Percentiles rank a stretch among this genome's conserved stretches.
Evolutionary conservation across 352 stramenopile genomes (phyloP).

Genomic region (Phytophthora crassamura): DNA sequence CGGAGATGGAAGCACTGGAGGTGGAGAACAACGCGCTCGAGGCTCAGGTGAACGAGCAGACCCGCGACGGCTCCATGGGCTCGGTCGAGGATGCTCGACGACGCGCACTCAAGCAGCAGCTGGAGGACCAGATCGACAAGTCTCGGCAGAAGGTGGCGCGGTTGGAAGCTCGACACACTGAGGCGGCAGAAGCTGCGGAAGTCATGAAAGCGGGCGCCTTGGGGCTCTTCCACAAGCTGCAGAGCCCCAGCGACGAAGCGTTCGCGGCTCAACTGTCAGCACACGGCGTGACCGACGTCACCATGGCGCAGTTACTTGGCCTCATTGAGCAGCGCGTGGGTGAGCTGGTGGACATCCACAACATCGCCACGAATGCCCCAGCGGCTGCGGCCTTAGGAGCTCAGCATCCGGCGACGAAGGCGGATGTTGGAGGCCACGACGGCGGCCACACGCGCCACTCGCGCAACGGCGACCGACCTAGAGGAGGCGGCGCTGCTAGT

Average conservation of each 20-base stretch:
- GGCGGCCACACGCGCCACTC: slow-evolving; percentile 30
- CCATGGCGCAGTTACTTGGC: slow-evolving; percentile 82
- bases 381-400: slow-evolving; percentile 32
- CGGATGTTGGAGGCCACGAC: slow-evolving; percentile 34
- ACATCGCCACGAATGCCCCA: slow-evolving; percentile 74
- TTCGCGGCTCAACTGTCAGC: slow-evolving; percentile 72
- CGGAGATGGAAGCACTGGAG: slow-evolving; percentile 89
- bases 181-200: slow-evolving; percentile 69
- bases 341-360: slow-evolving; percentile 88
- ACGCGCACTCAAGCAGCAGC: slow-evolving; percentile 66
- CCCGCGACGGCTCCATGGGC: slow-evolving; percentile 47
- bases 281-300: slow-evolving; percentile 80
- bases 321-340: slow-evolving; percentile 87
- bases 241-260: slow-evolving; percentile 73
- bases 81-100: slow-evolving; percentile 65
- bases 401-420: slow-evolving; percentile 42
- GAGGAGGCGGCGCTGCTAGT: slow-evolving; percentile 16
- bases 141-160: slow-evolving; percentile 77
- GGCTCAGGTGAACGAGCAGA: slow-evolving; percentile 55
- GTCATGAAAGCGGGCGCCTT: slow-evolving; percentile 77
- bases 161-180: slow-evolving; percentile 69
- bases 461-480: slow-evolving; percentile 28
- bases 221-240: slow-evolving; percentile 85
- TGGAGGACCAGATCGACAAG: slow-evolving; percentile 88
- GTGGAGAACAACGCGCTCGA: slow-evolving; percentile 86